These are phyloP conservation scores for Pelargonium myrrhifolium DNA, from an alignment of 441 rosid genomes.

Conservation along the genomic window DNA sequence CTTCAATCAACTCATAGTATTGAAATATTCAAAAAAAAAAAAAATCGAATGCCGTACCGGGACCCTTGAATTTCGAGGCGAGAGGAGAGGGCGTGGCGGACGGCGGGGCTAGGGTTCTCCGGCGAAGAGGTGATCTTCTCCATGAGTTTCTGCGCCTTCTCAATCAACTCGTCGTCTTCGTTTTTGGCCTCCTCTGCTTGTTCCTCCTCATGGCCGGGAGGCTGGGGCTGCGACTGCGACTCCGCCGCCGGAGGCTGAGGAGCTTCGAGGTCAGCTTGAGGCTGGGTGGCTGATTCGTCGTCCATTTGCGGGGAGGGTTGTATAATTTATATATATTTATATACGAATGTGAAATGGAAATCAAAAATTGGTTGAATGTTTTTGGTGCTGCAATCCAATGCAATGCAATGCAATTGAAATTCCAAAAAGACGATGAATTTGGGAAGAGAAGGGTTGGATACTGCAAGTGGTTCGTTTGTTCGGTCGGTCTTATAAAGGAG, in stretches of 20 bases:
- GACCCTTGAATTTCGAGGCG: slow-evolving; percentile 75
- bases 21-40: too few relatives aligned
- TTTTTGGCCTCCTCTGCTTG: slow-evolving; percentile 36
- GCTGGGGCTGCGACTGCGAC: background rate
- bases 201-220: slow-evolving; percentile 21
- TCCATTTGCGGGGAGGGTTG: too few relatives aligned
- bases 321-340: too few relatives aligned
- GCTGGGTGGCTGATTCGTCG: slow-evolving; percentile 5
- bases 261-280: background rate
- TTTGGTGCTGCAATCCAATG: too few relatives aligned
- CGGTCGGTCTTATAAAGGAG: too few relatives aligned
- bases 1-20: too few relatives aligned
- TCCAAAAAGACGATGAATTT: too few relatives aligned
- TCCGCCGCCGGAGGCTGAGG: background rate
- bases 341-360: too few relatives aligned
- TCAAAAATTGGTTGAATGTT: too few relatives aligned
- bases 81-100: slow-evolving; percentile 71
- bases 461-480: too few relatives aligned
- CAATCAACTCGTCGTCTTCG: slow-evolving; percentile 60
- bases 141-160: slow-evolving; percentile 69
- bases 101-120: slow-evolving; percentile 67
- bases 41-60: slow-evolving; percentile 27
- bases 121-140: slow-evolving; percentile 64
- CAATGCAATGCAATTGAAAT: too few relatives aligned
- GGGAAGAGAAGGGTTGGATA: too few relatives aligned